phyloP scores from a whole-genome alignment of 331 rosid genomes.

The Malus hybrid region DNA sequence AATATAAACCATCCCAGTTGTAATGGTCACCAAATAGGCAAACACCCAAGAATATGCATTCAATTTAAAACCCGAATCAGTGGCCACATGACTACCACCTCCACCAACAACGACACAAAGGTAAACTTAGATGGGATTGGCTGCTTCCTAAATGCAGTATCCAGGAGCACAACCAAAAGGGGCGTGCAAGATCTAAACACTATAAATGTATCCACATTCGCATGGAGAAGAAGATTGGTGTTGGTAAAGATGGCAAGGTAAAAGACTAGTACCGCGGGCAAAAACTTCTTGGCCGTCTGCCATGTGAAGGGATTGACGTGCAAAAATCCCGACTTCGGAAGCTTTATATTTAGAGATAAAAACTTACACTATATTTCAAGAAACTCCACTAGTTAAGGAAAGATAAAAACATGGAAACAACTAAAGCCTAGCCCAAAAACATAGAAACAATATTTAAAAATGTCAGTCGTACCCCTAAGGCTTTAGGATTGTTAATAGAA shows the following conservation, averaged over 20 bases:
- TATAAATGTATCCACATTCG: constrained; percentile 88
- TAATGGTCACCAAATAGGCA: constrained; percentile 72
- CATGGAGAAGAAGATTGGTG: constrained; percentile 89
- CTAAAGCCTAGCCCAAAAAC: too few species aligned
- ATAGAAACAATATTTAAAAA: too few species aligned
- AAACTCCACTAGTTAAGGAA: too few species aligned
- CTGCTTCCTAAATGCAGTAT: constrained; percentile 65
- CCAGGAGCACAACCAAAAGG: constrained; percentile 80
- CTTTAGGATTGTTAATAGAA: too few species aligned
- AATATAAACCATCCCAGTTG: constrained; percentile 90
- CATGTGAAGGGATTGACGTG: constrained; percentile 67
- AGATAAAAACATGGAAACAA: too few species aligned
- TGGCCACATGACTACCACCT: constrained; percentile 75
- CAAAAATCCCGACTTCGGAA: constrained; percentile 46
- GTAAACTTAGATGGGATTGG: constrained; percentile 71
- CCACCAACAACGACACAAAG: constrained; percentile 56
- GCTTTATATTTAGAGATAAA: too few species aligned
- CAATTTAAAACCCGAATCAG: constrained; percentile 67
- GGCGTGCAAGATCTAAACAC: constrained; percentile 90
- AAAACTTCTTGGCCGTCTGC: constrained; percentile 67
- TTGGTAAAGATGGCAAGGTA: constrained; percentile 91
- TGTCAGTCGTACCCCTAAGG: too few species aligned
- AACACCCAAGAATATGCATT: constrained; percentile 95
- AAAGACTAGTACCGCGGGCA: constrained; percentile 86
- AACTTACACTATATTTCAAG: too few species aligned